Evolutionary conservation across 805 yeast genomes (phyloP), one percentile per base, ranked within the genome.

Genomic region (Metschnikowia cubensis): DNA sequence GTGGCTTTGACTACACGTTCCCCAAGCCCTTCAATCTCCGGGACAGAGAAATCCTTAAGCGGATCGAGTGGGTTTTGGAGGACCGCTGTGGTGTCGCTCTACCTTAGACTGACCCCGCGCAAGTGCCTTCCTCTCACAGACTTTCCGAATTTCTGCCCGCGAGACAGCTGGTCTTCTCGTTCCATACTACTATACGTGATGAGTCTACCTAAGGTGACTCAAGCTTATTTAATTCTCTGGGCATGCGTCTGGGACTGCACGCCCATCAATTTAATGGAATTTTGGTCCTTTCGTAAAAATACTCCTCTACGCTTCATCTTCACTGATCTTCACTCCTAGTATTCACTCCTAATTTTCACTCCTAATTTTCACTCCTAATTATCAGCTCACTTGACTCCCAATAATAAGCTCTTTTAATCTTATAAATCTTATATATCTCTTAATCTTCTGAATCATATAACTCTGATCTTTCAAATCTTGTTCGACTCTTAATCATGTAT

Each of bases 1-100:
- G 64, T 34, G 79, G 79, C 2, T 69, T 74, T 35, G 77, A 74
- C 52, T 60, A 60, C 52, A 72, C 76, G 1, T 69, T 74, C 37
- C 63, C 69, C 33, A 74, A 74, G 55, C 79, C 79, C 2, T 60
- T 74, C 48, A 61, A 56, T 45, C 49, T 53, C 40, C 53, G 53
- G 38, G 52, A 59, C 40, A 49, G 52, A 40, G 54, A 56, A 36
- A 55, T 63, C 6, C 55, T 59, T 45, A 57, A 49, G 35, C 52
- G 55, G 34, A 57, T 63, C 41, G 58, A 53, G 35, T 47, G 42
- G 44, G 64, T 62, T 45, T 53, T 57, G 33, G 38, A 42, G 32
- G 47, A 39, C 17, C 47, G 55, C 11, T 21, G 54, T 35, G 38
- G 40, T 11, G 25, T 43, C 33, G 22, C 39, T 21, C 25, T 22